Conservation (phyloP, 257 asterid genomes). For the Jacaranda mimosifolia region DNA sequence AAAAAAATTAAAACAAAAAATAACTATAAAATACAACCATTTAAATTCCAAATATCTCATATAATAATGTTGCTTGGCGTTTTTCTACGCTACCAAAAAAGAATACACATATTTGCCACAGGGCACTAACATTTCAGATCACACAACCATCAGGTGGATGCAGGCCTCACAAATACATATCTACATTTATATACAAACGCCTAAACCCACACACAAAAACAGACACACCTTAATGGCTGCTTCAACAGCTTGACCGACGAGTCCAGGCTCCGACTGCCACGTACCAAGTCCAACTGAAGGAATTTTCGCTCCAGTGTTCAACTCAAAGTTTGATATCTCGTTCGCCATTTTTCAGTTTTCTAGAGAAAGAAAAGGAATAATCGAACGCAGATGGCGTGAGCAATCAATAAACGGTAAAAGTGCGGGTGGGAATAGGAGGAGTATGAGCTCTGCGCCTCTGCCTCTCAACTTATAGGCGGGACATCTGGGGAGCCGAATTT, state of each 20-base stretch:
- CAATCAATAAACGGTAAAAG: neutral
- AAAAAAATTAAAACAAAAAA: no score
- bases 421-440: neutral
- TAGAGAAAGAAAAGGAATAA: conserved; percentile 10
- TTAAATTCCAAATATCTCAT: no score
- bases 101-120: neutral
- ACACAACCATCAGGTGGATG: neutral
- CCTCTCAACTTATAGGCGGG: neutral
- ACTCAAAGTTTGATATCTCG: conserved; percentile 44
- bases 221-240: conserved; percentile 65
- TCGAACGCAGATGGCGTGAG: conserved; percentile 18
- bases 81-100: no score
- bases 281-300: conserved; percentile 85
- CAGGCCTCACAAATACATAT: neutral
- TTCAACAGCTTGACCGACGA: conserved; percentile 72
- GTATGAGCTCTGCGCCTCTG: neutral
- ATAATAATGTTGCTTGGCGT: no score
- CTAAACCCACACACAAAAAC: neutral
- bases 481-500: neutral
- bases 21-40: no score
- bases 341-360: conserved; percentile 49
- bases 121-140: neutral
- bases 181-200: neutral
- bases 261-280: conserved; percentile 80
- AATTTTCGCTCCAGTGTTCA: conserved; percentile 80